phyloP scores from a whole-genome alignment of 352 stramenopile species.

The Phytophthora boehmeriae region DNA sequence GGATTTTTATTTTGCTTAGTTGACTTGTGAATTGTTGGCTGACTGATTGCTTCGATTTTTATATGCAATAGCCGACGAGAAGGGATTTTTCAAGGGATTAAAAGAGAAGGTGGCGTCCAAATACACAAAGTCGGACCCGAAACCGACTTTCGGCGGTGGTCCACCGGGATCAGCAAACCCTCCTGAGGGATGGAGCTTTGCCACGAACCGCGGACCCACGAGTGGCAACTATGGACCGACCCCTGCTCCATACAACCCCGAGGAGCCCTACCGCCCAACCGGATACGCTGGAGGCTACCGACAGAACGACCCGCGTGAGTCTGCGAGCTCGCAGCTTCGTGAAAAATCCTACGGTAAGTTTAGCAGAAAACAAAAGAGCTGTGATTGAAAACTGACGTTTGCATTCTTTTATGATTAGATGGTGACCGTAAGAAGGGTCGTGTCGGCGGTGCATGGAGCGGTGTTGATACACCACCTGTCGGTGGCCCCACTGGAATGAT shows the following conservation, averaged over 20 bases:
- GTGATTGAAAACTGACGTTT: constrained; percentile 6
- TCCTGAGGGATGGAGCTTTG: constrained; percentile 85
- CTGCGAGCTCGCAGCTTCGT: constrained; percentile 66
- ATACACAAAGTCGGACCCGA: constrained; percentile 68
- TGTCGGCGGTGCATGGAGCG: constrained; percentile 73
- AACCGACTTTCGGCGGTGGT: constrained; percentile 59
- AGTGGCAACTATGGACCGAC: constrained; percentile 65
- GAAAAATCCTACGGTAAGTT: constrained; percentile 80
- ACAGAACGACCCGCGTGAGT: constrained; percentile 61
- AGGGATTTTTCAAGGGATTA: constrained; percentile 87
- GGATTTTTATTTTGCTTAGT: background rate
- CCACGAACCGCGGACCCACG: constrained; percentile 83
- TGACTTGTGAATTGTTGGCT: background rate
- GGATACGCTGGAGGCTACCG: constrained; percentile 47
- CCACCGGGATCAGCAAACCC: constrained; percentile 73
- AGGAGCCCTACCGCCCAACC: constrained; percentile 76
- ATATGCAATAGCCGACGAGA: constrained; percentile 60
- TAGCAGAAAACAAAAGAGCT: too few species aligned
- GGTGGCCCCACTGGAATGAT: constrained; percentile 31
- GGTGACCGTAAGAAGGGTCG: constrained; percentile 86
- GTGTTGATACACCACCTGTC: constrained; percentile 32
- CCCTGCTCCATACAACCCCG: constrained; percentile 76
- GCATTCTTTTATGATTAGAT: constrained; percentile 35
- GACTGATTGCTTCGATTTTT: constrained; percentile 3
- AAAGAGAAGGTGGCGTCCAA: constrained; percentile 87